Percentiles rank a stretch among this genome's conserved stretches.
Evolutionary conservation across 2,329 filamentous ascomycete genomes (phyloP).

Genomic region (Phaeoacremonium minimum): DNA sequence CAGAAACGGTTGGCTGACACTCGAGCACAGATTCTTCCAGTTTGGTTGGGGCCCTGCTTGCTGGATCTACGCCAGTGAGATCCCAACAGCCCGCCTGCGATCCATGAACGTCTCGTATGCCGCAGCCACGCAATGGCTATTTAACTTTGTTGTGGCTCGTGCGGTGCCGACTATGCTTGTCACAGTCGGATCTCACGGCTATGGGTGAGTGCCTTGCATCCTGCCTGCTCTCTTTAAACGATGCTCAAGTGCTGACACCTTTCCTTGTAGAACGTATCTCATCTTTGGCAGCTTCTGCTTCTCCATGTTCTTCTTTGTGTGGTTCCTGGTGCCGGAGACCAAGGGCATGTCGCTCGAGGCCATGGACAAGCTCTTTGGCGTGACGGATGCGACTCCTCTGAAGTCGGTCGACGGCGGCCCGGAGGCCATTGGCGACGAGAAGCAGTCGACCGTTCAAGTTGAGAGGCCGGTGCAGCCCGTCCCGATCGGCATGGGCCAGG

Average conservation of each 20-base stretch:
- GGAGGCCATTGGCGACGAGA: background rate
- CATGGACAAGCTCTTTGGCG: slow-evolving; percentile 20
- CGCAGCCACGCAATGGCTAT: slow-evolving; percentile 64
- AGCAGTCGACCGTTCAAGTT: background rate
- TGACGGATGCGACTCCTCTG: slow-evolving; percentile 12
- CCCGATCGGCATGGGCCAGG: too few species aligned
- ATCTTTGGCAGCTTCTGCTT: slow-evolving; percentile 63
- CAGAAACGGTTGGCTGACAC: slow-evolving; percentile 1
- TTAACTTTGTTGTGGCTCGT: slow-evolving; percentile 65
- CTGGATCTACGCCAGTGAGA: slow-evolving; percentile 52
- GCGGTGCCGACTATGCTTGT: slow-evolving; percentile 61
- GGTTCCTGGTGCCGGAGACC: slow-evolving; percentile 61
- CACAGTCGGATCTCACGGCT: slow-evolving; percentile 28
- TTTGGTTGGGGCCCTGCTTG: slow-evolving; percentile 63
- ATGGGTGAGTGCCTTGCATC: slow-evolving; percentile 21
- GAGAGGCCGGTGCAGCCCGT: too few species aligned
- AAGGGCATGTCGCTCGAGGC: slow-evolving; percentile 42
- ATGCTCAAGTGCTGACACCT: background rate
- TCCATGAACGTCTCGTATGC: slow-evolving; percentile 61
- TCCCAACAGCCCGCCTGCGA: slow-evolving; percentile 58
- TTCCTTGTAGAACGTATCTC: slow-evolving; percentile 48
- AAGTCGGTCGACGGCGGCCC: background rate
- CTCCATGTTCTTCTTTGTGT: slow-evolving; percentile 58
- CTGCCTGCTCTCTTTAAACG: background rate
- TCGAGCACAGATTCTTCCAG: slow-evolving; percentile 7